Percentiles rank a stretch among this genome's conserved stretches.
phyloP scores from a whole-genome alignment of 345 rosid genomes.

The Gossypium longicalyx region DNA sequence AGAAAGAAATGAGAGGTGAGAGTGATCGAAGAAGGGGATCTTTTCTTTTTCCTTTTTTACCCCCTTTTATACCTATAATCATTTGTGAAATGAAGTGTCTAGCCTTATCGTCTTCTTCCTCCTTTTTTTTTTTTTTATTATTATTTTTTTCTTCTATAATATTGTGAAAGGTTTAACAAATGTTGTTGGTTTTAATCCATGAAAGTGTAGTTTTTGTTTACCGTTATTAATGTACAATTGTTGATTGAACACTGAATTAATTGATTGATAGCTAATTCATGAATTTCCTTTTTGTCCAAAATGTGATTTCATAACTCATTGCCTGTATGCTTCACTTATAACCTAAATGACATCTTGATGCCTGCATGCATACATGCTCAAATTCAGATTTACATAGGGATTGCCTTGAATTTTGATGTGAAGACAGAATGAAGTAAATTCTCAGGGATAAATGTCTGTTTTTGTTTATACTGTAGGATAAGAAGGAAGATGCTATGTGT shows the following conservation, averaged over 20 bases:
- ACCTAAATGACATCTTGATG: neutral
- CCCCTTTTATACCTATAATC: slow-evolving; percentile 13
- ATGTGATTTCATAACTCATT: neutral
- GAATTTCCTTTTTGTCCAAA: neutral
- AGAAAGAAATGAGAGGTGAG: slow-evolving; percentile 17
- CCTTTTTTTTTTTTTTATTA: neutral
- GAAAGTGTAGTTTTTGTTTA: slow-evolving; percentile 14
- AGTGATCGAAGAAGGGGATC: slow-evolving; percentile 3
- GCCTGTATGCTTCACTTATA: neutral
- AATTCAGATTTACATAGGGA: neutral
- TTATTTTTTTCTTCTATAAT: neutral
- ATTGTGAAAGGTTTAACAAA: slow-evolving; percentile 7
- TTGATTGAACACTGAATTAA: slow-evolving; percentile 16
- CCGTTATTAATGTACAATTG: slow-evolving; percentile 8
- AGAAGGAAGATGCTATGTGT: neutral
- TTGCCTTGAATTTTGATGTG: neutral
- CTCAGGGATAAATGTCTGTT: neutral
- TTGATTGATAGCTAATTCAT: slow-evolving; percentile 16
- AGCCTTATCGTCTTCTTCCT: neutral
- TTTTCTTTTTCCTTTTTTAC: neutral
- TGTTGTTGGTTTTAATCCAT: slow-evolving; percentile 13
- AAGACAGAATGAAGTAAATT: neutral
- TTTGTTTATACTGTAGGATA: no score
- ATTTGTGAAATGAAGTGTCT: slow-evolving; percentile 13
- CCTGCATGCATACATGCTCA: neutral